A percentile compares a stretch with the other conserved stretches of the same genome.
Conservation (phyloP, 2,329 filamentous ascomycete genomes). For the Paecilomyces formosus region DNA sequence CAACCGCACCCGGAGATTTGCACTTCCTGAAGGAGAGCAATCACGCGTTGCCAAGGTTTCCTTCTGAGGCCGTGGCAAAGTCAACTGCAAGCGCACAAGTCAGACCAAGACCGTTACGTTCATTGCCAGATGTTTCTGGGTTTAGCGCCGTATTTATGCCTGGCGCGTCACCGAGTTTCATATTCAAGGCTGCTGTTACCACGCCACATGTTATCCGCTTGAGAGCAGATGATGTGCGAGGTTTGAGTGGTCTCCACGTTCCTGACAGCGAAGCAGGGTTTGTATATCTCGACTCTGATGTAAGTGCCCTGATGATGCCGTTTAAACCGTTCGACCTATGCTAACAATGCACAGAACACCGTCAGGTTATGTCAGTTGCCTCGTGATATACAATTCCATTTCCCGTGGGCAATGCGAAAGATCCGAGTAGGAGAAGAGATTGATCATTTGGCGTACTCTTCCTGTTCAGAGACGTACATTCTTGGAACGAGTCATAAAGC, state of each 20-base stretch:
- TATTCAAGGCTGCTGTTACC: conserved; percentile 75
- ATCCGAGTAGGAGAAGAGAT: conserved; percentile 64
- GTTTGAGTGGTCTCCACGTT: conserved; percentile 70
- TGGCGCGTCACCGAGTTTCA: conserved; percentile 69
- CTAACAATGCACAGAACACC: conserved; percentile 44
- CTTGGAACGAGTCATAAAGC: conserved; percentile 61
- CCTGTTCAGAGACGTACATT: conserved; percentile 66
- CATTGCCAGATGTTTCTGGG: conserved; percentile 52
- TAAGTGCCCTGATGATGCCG: conserved; percentile 15
- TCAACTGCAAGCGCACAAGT: conserved; percentile 12
- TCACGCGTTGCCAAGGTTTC: conserved; percentile 54
- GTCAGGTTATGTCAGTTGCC: conserved; percentile 70
- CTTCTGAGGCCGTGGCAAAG: conserved; percentile 45
- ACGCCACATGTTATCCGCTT: conserved; percentile 67
- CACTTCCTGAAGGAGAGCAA: conserved; percentile 72
- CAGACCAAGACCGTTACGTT: conserved; percentile 37
- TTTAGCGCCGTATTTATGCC: conserved; percentile 78
- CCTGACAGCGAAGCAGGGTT: conserved; percentile 73
- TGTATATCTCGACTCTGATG: conserved; percentile 64
- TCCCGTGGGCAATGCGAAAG: conserved; percentile 68
- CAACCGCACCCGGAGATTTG: conserved; percentile 34
- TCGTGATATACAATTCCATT: conserved; percentile 59
- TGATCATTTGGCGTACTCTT: conserved; percentile 67
- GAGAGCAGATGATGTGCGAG: conserved; percentile 59
- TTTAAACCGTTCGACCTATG: conserved; percentile 2